Base-by-base conservation (phyloP, 495 filamentous ascomycete genomes). In the Barbatosphaeria neglecta region DNA sequence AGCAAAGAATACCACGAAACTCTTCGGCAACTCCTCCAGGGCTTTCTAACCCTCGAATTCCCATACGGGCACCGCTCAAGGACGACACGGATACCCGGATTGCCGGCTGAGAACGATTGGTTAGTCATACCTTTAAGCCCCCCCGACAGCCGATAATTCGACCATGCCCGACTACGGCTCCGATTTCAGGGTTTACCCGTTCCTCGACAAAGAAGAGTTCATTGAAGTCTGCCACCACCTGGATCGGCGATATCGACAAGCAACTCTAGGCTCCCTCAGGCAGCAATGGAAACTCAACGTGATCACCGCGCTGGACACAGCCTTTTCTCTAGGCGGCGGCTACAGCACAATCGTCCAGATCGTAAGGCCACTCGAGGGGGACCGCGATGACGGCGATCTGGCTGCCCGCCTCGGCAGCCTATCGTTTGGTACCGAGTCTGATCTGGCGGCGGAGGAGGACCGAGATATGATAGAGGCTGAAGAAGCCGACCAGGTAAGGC, bases 181-280 rank as follows among this genome's bases (percentile, higher is more conserved):
- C 6, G 55, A 56, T 2, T 61, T 64, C 49, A 18, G 54, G 35
- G 60, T 55, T 33, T 78, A 72, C 53, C 81, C 81, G n/a, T 77
- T 75, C 43, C 67, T 85, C 13, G 73, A 67, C 18, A 51, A 57
- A 17, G 68, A 70, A 23, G 80, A 84, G 53, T 86, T 86, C 48
- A 60, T 74, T 27, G 59, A 69, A 55, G 77, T 69, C 43, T 84
- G 80, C 61, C 70, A 77, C 56, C 67, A 67, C 33, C 67, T 86
- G 18, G 70, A 74, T 35, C 60, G 74, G 51, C 72, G 66, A 53
- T 75, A 81, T 60, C 56, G 66, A 43, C 66, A 59, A 46, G 71
- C 72, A 19, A 67, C 59, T n/a, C 54, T 77, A 9, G 73, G 74
- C 1, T 63, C 68, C n/a, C 46, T 66, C 1, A 57, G 73, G 31